Conservation (phyloP, 2,329 filamentous ascomycete genomes). For the Phyllosticta capitalensis region DNA sequence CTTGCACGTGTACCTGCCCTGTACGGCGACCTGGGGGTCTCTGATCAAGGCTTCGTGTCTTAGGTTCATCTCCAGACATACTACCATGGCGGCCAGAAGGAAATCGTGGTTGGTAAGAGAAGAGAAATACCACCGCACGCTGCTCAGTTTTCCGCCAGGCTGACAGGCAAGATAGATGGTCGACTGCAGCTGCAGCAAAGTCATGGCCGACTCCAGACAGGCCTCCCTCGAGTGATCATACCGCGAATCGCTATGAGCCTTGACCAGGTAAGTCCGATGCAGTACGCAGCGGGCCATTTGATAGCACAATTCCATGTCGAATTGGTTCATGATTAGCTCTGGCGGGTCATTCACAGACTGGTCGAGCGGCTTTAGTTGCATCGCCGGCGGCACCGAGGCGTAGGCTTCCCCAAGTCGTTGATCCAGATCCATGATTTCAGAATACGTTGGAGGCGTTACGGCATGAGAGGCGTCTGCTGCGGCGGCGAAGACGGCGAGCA, state of each 20-base stretch:
- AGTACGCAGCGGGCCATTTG: slow-evolving; percentile 44
- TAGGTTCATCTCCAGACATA: slow-evolving; percentile 36
- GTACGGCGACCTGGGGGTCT: neutral
- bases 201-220: slow-evolving; percentile 40
- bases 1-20: neutral
- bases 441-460: slow-evolving; percentile 25
- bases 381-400: slow-evolving; percentile 23
- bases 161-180: slow-evolving; percentile 41
- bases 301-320: slow-evolving; percentile 43
- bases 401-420: slow-evolving; percentile 26
- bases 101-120: slow-evolving; percentile 39
- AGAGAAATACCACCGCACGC: slow-evolving; percentile 38
- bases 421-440: slow-evolving; percentile 31
- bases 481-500: slow-evolving; percentile 9
- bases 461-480: slow-evolving; percentile 31
- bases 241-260: slow-evolving; percentile 23
- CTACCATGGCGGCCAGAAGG: slow-evolving; percentile 39
- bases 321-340: slow-evolving; percentile 42
- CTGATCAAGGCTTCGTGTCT: neutral
- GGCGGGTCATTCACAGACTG: slow-evolving; percentile 40
- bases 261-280: slow-evolving; percentile 44
- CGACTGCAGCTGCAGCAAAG: slow-evolving; percentile 41
- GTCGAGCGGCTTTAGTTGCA: slow-evolving; percentile 29
- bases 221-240: slow-evolving; percentile 35
- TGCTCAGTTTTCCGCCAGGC: slow-evolving; percentile 34